Conservation (phyloP, 129 eudicot genomes). For the Chrysanthemum seticuspe region DNA sequence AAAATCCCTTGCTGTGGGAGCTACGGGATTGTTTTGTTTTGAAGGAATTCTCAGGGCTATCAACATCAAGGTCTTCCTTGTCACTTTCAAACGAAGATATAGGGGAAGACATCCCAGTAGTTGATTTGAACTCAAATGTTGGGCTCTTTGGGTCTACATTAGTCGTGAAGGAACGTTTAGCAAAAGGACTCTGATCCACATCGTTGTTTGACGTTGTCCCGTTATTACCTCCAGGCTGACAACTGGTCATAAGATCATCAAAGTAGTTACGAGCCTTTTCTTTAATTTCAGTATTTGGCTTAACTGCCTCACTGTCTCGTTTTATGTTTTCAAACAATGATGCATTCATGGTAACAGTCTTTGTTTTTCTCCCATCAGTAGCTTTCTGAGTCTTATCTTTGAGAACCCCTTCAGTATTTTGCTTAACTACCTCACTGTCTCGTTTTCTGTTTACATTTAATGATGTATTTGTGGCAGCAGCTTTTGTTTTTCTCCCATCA, state of each 20-base stretch:
- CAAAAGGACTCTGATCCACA: constrained; percentile 35
- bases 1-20: constrained; percentile 37
- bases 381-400: constrained; percentile 30
- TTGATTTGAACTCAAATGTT: constrained; percentile 41
- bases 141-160: constrained; percentile 34
- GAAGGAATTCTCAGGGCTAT: constrained; percentile 31
- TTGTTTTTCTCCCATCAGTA: constrained; percentile 35
- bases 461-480: constrained; percentile 35
- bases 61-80: constrained; percentile 34
- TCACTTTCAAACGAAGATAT: constrained; percentile 41
- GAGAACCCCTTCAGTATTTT: constrained; percentile 16
- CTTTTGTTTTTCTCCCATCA: constrained; percentile 36
- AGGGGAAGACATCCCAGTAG: constrained; percentile 27
- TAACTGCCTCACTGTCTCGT: constrained; percentile 24
- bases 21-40: constrained; percentile 34
- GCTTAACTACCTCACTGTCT: constrained; percentile 31
- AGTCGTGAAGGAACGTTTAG: constrained; percentile 29
- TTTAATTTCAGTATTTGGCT: constrained; percentile 34
- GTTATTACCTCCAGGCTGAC: constrained; percentile 34
- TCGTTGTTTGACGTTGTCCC: constrained; percentile 25
- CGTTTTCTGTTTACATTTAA: constrained; percentile 19
- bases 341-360: constrained; percentile 33
- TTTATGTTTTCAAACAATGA: constrained; percentile 22
- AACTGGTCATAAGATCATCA: constrained; percentile 24
- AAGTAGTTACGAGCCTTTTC: constrained; percentile 21